A percentile compares a stretch with the other conserved stretches of the same genome.
These are phyloP conservation scores for Didymella segeticola DNA, from an alignment of 2,329 filamentous ascomycete genomes.

Conservation along the genomic window DNA sequence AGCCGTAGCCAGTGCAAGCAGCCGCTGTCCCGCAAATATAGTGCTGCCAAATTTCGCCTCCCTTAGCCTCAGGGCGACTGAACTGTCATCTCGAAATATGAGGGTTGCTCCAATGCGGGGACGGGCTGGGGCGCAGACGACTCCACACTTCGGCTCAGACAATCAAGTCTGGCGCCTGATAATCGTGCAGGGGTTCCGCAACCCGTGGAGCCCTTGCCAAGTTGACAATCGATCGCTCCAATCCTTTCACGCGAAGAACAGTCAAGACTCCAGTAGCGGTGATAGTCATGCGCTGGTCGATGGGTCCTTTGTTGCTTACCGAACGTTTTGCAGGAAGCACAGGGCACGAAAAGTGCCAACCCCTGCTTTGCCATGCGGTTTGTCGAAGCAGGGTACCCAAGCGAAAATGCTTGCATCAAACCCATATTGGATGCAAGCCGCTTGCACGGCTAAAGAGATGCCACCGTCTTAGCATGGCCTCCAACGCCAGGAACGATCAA, in stretches of 20 bases:
- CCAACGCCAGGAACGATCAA: conserved; percentile 21
- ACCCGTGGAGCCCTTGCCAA: conserved; percentile 28
- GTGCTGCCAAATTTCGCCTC: conserved; percentile 29
- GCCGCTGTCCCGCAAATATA: conserved; percentile 32
- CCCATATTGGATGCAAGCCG: conserved; percentile 24
- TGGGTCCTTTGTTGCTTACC: conserved; percentile 31
- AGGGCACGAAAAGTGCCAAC: conserved; percentile 26
- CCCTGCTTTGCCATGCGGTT: conserved; percentile 23
- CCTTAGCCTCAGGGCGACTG: conserved; percentile 26
- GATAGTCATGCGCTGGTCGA: conserved; percentile 26
- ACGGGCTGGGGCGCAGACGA: conserved; percentile 35
- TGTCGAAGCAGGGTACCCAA: conserved; percentile 23
- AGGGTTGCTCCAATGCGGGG: conserved; percentile 43
- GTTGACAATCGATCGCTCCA: conserved; percentile 35
- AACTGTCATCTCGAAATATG: conserved; percentile 40
- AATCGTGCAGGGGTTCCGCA: conserved; percentile 33
- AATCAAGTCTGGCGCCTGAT: conserved; percentile 35
- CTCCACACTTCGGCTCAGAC: conserved; percentile 42
- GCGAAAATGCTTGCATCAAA: conserved; percentile 23
- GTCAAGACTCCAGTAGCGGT: conserved; percentile 19
- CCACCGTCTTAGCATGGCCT: conserved; percentile 21
- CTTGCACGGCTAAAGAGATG: conserved; percentile 40
- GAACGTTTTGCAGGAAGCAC: conserved; percentile 38
- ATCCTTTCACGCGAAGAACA: conserved; percentile 23
- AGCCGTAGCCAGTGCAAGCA: conserved; percentile 11